Percentiles rank a stretch among this genome's conserved stretches.
These are phyloP conservation scores for Ophiocordyceps polyrhachis-furcata DNA, from an alignment of 2,329 filamentous ascomycete genomes.

Conservation along the genomic window DNA sequence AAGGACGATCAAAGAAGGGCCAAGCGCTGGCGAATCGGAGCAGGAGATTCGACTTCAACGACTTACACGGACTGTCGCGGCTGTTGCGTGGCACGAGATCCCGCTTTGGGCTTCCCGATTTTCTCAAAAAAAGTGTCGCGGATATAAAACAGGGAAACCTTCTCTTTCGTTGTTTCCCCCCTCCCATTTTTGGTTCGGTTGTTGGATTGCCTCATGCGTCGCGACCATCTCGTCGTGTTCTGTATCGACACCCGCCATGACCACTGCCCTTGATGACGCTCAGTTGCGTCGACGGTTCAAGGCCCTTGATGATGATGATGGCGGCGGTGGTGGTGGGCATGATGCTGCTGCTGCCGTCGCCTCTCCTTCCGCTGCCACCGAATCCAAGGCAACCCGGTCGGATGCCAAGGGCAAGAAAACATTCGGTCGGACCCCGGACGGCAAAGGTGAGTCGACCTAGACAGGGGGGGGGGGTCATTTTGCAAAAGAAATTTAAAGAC, in stretches of 20 bases:
- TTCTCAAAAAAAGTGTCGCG: background rate
- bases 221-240: background rate
- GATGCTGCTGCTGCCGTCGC: too few relatives aligned
- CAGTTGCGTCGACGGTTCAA: slow-evolving; percentile 12
- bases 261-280: slow-evolving; percentile 8
- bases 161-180: too few relatives aligned
- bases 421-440: slow-evolving; percentile 78
- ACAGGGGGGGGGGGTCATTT: background rate
- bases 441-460: slow-evolving; percentile 49
- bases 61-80: background rate
- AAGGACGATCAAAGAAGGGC: background rate
- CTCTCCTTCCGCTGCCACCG: too few relatives aligned
- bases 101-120: background rate
- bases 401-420: slow-evolving; percentile 40
- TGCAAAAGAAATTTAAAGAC: background rate
- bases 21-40: background rate
- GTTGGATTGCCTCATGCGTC: background rate
- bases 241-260: slow-evolving; percentile 8
- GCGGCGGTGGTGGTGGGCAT: too few relatives aligned
- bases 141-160: background rate
- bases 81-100: background rate
- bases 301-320: slow-evolving; percentile 1
- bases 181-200: background rate
- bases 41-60: background rate
- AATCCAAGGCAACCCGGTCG: slow-evolving; percentile 1